A percentile compares a stretch with the other conserved stretches of the same genome.
Conservation (phyloP, 73 alveolate genomes). For the Tetrahymena malaccensis region DNA sequence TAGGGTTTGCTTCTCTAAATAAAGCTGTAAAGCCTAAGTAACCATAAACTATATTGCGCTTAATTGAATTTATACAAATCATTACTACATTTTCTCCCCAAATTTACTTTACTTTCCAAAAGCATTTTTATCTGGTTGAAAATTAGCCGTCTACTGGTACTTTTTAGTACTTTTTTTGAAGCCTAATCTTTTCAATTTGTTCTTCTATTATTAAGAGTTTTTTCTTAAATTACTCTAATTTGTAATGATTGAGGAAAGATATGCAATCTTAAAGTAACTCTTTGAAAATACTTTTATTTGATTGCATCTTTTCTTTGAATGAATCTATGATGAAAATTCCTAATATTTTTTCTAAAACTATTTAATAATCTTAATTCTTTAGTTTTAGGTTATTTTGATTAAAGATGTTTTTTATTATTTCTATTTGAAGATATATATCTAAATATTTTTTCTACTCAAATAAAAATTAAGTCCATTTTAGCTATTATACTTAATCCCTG, state of each 20-base stretch:
- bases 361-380: too few relatives aligned
- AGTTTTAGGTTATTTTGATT: too few relatives aligned
- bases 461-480: not conserved
- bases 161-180: too few relatives aligned
- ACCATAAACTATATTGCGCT: not conserved
- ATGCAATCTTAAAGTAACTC: not conserved
- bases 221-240: not conserved
- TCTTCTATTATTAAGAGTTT: too few relatives aligned
- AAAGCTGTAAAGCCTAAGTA: not conserved
- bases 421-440: not conserved
- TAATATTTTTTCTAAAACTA: too few relatives aligned
- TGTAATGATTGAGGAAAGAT: not conserved
- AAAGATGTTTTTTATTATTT: too few relatives aligned
- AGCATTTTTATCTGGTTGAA: not conserved
- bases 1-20: not conserved
- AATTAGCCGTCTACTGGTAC: not conserved
- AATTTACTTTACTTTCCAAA: not conserved
- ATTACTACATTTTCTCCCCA: not conserved
- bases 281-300: too few relatives aligned
- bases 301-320: too few relatives aligned
- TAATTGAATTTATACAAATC: too few relatives aligned
- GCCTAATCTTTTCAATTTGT: too few relatives aligned
- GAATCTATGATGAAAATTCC: not conserved
- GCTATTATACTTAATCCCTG: not conserved
- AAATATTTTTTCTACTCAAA: too few relatives aligned